These are phyloP conservation scores for Epithemia pelagica DNA, from an alignment of 108 stramenopile species.

Conservation along the genomic window DNA sequence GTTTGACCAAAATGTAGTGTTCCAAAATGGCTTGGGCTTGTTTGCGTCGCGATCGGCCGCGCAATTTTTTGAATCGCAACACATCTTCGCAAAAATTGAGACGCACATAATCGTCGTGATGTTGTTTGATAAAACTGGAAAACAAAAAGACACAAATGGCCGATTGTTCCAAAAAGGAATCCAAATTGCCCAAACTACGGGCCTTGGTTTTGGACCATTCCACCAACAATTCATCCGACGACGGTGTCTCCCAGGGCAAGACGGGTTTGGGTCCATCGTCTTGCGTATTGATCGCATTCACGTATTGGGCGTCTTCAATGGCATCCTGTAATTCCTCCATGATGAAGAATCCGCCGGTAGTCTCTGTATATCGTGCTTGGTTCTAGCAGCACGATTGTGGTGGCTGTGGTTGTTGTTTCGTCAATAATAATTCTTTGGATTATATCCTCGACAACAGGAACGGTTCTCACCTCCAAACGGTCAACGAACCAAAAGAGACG, in stretches of 20 bases:
- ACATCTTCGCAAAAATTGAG: conserved; percentile 78
- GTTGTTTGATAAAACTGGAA: conserved; percentile 58
- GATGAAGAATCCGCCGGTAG: too few relatives aligned
- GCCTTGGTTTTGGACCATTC: conserved; percentile 53
- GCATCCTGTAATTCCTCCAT: conserved; percentile 90
- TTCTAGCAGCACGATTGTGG: too few relatives aligned
- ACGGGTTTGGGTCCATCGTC: conserved; percentile 77
- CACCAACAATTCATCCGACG: conserved; percentile 46
- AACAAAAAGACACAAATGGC: conserved; percentile 63
- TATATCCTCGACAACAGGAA: too few relatives aligned
- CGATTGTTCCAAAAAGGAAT: conserved; percentile 1
- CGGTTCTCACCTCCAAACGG: too few relatives aligned
- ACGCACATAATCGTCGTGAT: conserved; percentile 49
- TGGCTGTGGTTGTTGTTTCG: too few relatives aligned
- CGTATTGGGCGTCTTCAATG: conserved; percentile 86
- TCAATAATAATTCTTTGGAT: too few relatives aligned
- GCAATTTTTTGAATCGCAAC: conserved; percentile 42
- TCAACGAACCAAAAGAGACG: too few relatives aligned
- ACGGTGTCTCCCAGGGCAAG: conserved; percentile 65
- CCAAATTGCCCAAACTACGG: neutral
- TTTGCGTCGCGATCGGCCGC: conserved; percentile 29
- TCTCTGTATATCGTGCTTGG: too few relatives aligned
- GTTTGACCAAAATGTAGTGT: conserved; percentile 1
- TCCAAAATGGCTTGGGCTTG: conserved; percentile 33
- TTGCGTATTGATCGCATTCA: conserved; percentile 71